Percentiles rank a stretch among this genome's conserved stretches.
phyloP scores from a whole-genome alignment of 2,329 filamentous ascomycete species.

The Chaetomiaceae sp. region DNA sequence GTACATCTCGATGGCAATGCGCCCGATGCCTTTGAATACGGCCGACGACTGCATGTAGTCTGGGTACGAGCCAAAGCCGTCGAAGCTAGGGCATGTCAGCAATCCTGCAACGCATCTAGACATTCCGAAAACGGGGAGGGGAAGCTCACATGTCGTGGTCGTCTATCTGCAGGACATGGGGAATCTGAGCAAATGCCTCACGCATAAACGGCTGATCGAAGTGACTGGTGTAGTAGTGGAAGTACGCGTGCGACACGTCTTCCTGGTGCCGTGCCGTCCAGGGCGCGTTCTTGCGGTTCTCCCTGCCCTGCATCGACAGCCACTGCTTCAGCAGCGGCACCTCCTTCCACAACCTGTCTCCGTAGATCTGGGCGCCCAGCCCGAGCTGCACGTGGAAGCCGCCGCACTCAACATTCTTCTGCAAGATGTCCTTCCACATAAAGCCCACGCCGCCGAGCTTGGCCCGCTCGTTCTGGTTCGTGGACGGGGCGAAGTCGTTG shows the following conservation, averaged over 20 bases:
- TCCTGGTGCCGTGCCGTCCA: constrained; percentile 96
- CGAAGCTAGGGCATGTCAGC: constrained; percentile 59
- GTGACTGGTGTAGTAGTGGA: constrained; percentile 97
- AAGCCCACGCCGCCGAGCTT: constrained; percentile 84
- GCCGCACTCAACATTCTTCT: constrained; percentile 93
- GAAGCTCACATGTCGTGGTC: constrained; percentile 89
- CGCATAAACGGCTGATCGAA: constrained; percentile 94
- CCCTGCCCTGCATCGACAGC: constrained; percentile 87
- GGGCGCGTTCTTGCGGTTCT: constrained; percentile 79
- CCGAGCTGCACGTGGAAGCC: constrained; percentile 94
- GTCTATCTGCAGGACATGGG: constrained; percentile 85
- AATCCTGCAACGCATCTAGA: background rate
- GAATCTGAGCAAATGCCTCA: constrained; percentile 96
- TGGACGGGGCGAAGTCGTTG: constrained; percentile 88
- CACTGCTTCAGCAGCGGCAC: constrained; percentile 90
- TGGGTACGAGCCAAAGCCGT: constrained; percentile 94
- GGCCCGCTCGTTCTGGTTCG: constrained; percentile 76
- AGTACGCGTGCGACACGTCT: constrained; percentile 92
- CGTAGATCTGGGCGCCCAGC: constrained; percentile 90
- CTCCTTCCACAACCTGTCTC: constrained; percentile 93
- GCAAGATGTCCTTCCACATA: constrained; percentile 99
- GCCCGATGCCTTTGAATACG: constrained; percentile 96
- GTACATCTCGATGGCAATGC: constrained; percentile 96
- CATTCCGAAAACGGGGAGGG: background rate
- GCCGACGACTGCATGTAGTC: constrained; percentile 98